These are phyloP conservation scores for Malassezia pachydermatis DNA, from an alignment of 1,284 basidiomycete species.

Conservation along the genomic window DNA sequence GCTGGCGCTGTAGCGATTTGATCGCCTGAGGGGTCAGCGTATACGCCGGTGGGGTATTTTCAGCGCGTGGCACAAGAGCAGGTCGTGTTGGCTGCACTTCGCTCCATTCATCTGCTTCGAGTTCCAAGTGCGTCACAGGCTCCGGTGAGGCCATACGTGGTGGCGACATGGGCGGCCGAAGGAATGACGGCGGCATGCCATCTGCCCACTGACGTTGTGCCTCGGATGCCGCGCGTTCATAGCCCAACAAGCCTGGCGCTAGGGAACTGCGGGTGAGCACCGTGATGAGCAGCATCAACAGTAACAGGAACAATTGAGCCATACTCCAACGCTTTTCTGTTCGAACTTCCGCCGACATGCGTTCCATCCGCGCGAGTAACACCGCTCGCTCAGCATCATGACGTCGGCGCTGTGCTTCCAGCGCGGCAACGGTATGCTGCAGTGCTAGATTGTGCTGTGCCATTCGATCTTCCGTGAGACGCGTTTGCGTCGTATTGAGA, in stretches of 20 bases:
- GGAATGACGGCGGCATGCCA: neutral
- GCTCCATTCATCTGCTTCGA: too few species aligned
- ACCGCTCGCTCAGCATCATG: conserved; percentile 62
- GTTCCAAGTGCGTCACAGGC: too few species aligned
- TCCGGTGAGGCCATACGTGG: too few species aligned
- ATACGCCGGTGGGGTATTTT: neutral
- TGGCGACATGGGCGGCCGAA: neutral
- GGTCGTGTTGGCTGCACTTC: too few species aligned
- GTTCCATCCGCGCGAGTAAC: conserved; percentile 59
- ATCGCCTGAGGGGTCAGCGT: conserved; percentile 6
- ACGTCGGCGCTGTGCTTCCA: conserved; percentile 60
- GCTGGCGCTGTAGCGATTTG: conserved; percentile 7
- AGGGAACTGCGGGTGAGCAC: conserved; percentile 66
- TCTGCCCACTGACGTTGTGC: too few species aligned
- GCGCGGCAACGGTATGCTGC: conserved; percentile 59
- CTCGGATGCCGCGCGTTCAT: neutral
- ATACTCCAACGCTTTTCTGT: conserved; percentile 74
- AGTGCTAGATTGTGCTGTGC: conserved; percentile 1
- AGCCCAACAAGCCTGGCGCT: neutral
- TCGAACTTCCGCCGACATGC: conserved; percentile 65
- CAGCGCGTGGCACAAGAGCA: neutral
- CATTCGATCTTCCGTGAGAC: conserved; percentile 20
- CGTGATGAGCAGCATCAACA: conserved; percentile 70
- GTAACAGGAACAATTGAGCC: conserved; percentile 66
- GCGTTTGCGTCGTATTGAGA: conserved; percentile 49